Evolutionary conservation across 2,329 filamentous ascomycete genomes (phyloP), one percentile per base, ranked within the genome.

Genomic region (Chrysoporthe cubensis): DNA sequence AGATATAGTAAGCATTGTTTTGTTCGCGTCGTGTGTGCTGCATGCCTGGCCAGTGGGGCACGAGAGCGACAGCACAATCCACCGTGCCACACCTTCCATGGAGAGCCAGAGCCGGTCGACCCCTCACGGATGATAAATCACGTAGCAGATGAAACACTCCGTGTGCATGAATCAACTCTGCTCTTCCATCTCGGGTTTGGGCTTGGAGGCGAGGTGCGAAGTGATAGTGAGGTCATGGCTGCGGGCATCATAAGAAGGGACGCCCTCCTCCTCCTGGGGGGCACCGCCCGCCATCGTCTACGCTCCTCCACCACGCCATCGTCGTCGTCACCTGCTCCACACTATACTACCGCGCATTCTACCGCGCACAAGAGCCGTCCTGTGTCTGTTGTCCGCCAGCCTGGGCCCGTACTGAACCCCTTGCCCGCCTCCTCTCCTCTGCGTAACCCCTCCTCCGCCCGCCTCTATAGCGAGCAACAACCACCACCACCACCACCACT

Each of bases 121-220:
- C 50, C 21, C 11, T 52, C 11, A 11, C 48, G 48, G 50, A 54
- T 54, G 50, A 54, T 54, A 54, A 54, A 54, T 54, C 50, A 52
- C 21, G 11, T 52, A 13, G 14, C 26, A 21, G 1, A 21, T 13
- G 8, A 52, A 40, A 6, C 37, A 7, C 37, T 40, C 9, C 37
- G 37, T 9, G 9, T 40, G 37, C 26, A 26, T 26, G 26, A 26
- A 26, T 26, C 26, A 26, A 26, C 26, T 26, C 26, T 26, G 26
- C 26, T 26, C 26, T 26, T 26, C 26, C 26, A 26, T 26, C 26
- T 26, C 26, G 26, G 26, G 26, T 26, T 26, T 26, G 26, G 26
- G 26, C 26, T 26, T 26, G 26, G 26, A 26, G 26, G 26, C 26
- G 26, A 26, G 26, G 26, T 26, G 26, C 26, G 26, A 26, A 26